phyloP scores from a whole-genome alignment of 805 yeast species.

The Lipomyces yamadae region DNA sequence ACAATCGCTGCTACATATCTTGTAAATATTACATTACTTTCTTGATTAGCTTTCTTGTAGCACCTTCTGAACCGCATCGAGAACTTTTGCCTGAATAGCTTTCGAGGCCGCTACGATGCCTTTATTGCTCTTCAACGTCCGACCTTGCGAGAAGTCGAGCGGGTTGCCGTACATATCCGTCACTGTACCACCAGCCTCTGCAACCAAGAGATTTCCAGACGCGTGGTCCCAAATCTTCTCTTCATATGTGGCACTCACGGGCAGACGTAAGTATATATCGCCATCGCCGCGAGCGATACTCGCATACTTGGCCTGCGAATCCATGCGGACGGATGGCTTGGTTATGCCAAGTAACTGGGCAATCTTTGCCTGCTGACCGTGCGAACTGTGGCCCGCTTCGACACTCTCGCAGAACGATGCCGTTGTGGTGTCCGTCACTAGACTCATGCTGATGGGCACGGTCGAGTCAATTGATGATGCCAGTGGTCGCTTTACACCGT shows the following conservation, averaged over 20 bases:
- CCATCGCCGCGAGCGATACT: constrained; percentile 89
- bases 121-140: constrained; percentile 70
- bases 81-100: constrained; percentile 28
- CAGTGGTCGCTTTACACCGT: constrained; percentile 21
- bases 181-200: constrained; percentile 90
- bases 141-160: constrained; percentile 84
- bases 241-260: constrained; percentile 72
- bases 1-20: not conserved
- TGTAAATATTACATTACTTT: not conserved
- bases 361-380: constrained; percentile 78
- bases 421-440: constrained; percentile 50
- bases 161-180: constrained; percentile 78
- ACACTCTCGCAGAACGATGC: constrained; percentile 89
- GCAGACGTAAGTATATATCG: constrained; percentile 87
- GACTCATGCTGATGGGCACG: constrained; percentile 57
- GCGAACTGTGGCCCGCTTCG: constrained; percentile 93
- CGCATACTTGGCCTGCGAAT: constrained; percentile 96
- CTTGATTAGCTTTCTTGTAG: constrained; percentile 15
- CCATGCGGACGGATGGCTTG: constrained; percentile 69
- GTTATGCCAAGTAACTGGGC: constrained; percentile 67
- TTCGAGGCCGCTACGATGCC: constrained; percentile 85
- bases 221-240: constrained; percentile 99
- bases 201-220: constrained; percentile 84
- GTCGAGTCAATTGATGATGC: constrained; percentile 41
- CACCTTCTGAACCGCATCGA: constrained; percentile 35